These are phyloP conservation scores for Mycena capillaripes DNA, from an alignment of 768 basidiomycete species.

Conservation along the genomic window DNA sequence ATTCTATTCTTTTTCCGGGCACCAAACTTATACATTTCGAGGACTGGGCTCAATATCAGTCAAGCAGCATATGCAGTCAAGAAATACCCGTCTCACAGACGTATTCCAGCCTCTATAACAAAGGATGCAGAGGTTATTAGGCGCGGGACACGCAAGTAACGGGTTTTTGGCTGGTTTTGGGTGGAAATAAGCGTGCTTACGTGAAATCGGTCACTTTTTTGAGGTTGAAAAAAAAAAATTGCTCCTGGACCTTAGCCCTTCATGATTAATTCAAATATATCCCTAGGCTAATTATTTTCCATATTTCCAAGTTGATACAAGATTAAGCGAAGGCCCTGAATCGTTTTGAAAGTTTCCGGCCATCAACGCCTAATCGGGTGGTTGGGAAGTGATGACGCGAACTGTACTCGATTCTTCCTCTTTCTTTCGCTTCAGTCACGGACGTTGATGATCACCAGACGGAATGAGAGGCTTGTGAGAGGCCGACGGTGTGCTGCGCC, in stretches of 20 bases:
- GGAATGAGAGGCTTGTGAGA: too few relatives aligned
- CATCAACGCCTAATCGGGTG: slow-evolving; percentile 1
- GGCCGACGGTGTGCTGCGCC: too few relatives aligned
- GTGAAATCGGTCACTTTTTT: slow-evolving; percentile 7
- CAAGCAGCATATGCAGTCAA: neutral
- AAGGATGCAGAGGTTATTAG: neutral
- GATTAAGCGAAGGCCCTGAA: neutral
- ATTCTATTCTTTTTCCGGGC: neutral
- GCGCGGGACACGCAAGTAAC: neutral
- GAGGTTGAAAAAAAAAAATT: neutral
- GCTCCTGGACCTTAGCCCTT: neutral
- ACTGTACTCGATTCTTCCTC: too few relatives aligned
- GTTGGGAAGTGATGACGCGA: neutral
- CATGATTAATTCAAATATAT: neutral
- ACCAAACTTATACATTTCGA: neutral
- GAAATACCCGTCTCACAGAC: too few relatives aligned
- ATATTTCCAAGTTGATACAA: neutral
- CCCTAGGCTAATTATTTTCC: neutral
- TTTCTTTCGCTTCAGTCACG: too few relatives aligned
- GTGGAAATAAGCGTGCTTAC: neutral
- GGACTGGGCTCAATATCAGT: neutral
- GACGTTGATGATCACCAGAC: too few relatives aligned
- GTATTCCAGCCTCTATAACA: neutral
- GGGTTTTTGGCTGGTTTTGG: neutral
- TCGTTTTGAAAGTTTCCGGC: neutral